Evolutionary conservation across 2,329 filamentous ascomycete species (phyloP).

Genomic region (Fusarium pilosicola): DNA sequence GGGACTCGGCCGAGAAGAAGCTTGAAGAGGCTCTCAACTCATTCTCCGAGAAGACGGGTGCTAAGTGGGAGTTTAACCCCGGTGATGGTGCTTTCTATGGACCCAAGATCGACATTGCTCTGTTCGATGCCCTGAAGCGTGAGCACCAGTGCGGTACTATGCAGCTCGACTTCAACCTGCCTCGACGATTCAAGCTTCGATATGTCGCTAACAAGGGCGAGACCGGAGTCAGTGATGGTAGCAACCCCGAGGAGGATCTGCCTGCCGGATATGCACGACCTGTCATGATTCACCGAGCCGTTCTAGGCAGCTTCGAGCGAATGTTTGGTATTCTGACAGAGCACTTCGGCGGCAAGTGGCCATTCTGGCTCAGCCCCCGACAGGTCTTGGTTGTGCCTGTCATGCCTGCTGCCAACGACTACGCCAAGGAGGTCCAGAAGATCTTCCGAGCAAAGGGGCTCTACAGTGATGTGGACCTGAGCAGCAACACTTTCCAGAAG

Average conservation of each 20-base stretch:
- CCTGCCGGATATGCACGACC: slow-evolving; percentile 79
- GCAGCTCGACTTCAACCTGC: slow-evolving; percentile 90
- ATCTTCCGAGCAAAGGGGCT: slow-evolving; percentile 75
- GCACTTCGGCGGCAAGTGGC: slow-evolving; percentile 89
- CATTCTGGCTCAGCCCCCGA: slow-evolving; percentile 87
- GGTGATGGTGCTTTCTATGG: slow-evolving; percentile 98
- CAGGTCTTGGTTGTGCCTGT: slow-evolving; percentile 72
- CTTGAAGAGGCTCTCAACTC: slow-evolving; percentile 81
- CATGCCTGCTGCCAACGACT: slow-evolving; percentile 81
- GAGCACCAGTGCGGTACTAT: slow-evolving; percentile 76
- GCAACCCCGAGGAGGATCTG: slow-evolving; percentile 56
- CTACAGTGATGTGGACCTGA: slow-evolving; percentile 68
- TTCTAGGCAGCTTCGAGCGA: slow-evolving; percentile 75
- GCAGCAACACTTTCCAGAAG: slow-evolving; percentile 86
- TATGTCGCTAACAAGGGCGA: slow-evolving; percentile 64
- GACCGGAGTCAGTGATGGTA: slow-evolving; percentile 55
- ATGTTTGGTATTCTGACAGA: slow-evolving; percentile 81
- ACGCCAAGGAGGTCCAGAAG: slow-evolving; percentile 77
- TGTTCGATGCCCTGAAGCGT: slow-evolving; percentile 85
- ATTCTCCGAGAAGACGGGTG: slow-evolving; percentile 70
- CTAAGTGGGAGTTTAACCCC: slow-evolving; percentile 88
- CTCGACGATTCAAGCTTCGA: slow-evolving; percentile 54
- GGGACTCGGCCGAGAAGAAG: slow-evolving; percentile 87
- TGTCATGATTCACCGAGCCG: slow-evolving; percentile 88
- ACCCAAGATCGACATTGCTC: slow-evolving; percentile 97